Conservation (phyloP, 1,139 yeast species). For the Protomyces lactucae-debilis region DNA sequence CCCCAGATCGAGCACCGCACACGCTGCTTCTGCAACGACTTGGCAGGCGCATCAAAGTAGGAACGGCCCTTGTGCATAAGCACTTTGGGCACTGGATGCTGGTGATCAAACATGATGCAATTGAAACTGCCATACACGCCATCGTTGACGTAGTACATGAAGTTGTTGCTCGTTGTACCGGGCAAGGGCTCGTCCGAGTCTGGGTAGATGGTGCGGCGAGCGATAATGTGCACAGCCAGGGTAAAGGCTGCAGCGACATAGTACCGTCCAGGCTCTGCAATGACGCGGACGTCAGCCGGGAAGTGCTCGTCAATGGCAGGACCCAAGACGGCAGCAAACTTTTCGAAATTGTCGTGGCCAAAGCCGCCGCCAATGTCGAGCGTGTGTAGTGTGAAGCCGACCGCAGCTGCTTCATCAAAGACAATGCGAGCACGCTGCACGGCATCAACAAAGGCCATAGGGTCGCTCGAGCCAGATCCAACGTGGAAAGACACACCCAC, state of each 20-base stretch:
- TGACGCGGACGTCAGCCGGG: constrained; percentile 55
- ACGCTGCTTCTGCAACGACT: constrained; percentile 15
- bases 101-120: constrained; percentile 90
- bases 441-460: constrained; percentile 63
- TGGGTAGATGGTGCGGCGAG: constrained; percentile 53
- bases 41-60: constrained; percentile 38
- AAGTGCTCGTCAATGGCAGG: constrained; percentile 55
- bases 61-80: constrained; percentile 52
- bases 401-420: constrained; percentile 54
- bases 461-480: constrained; percentile 88
- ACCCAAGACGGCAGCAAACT: constrained; percentile 58
- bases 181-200: constrained; percentile 22
- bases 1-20: constrained; percentile 71
- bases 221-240: constrained; percentile 77
- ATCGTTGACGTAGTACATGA: constrained; percentile 76
- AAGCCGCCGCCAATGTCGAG: constrained; percentile 96
- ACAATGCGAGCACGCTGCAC: constrained; percentile 63
- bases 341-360: constrained; percentile 58
- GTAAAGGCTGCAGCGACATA: constrained; percentile 84
- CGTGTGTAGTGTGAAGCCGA: constrained; percentile 51
- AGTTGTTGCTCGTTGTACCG: constrained; percentile 36
- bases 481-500: constrained; percentile 93
- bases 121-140: constrained; percentile 95
- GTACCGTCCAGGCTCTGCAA: constrained; percentile 94
- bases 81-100: constrained; percentile 64